These are phyloP conservation scores for Zopfia rhizophila DNA, from an alignment of 2,329 filamentous ascomycete species.

Conservation along the genomic window DNA sequence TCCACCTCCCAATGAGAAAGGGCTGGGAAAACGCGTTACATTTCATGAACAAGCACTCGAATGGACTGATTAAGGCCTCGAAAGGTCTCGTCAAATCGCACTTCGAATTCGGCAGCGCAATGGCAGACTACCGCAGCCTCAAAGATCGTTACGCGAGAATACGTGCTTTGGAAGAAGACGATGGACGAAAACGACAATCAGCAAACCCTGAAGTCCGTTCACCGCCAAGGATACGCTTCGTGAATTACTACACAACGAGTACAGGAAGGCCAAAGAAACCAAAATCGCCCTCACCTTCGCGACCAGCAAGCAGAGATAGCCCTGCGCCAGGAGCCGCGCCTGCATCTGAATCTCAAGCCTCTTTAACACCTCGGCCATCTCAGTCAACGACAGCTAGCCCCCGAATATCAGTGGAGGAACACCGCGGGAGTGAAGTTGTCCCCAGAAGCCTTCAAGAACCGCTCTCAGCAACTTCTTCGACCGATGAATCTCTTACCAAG, in stretches of 20 bases:
- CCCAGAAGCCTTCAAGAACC: slow-evolving; percentile 41
- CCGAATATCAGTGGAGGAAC: slow-evolving; percentile 59
- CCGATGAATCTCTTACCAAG: slow-evolving; percentile 8
- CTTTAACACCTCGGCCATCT: slow-evolving; percentile 19
- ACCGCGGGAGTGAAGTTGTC: slow-evolving; percentile 50
- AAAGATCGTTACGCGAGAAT: slow-evolving; percentile 75
- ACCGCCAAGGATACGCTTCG: slow-evolving; percentile 74
- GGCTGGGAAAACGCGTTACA: slow-evolving; percentile 75
- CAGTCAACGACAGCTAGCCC: slow-evolving; percentile 46
- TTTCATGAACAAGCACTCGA: slow-evolving; percentile 84
- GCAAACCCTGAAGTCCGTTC: slow-evolving; percentile 38
- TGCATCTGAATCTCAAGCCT: slow-evolving; percentile 21
- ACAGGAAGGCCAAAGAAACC: slow-evolving; percentile 72
- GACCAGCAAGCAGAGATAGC: slow-evolving; percentile 17
- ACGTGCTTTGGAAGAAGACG: slow-evolving; percentile 77
- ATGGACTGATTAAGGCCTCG: slow-evolving; percentile 75
- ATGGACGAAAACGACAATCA: slow-evolving; percentile 53
- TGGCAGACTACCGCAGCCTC: slow-evolving; percentile 79
- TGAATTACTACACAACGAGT: slow-evolving; percentile 92
- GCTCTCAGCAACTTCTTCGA: slow-evolving; percentile 27
- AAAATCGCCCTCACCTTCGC: slow-evolving; percentile 52
- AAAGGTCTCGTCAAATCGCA: slow-evolving; percentile 81
- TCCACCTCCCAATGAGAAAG: slow-evolving; percentile 73
- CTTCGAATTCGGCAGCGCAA: slow-evolving; percentile 81
- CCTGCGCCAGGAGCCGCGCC: slow-evolving; percentile 9